Evolutionary conservation across 2,329 filamentous ascomycete species (phyloP).

Genomic region (Rachicladosporium sp.): DNA sequence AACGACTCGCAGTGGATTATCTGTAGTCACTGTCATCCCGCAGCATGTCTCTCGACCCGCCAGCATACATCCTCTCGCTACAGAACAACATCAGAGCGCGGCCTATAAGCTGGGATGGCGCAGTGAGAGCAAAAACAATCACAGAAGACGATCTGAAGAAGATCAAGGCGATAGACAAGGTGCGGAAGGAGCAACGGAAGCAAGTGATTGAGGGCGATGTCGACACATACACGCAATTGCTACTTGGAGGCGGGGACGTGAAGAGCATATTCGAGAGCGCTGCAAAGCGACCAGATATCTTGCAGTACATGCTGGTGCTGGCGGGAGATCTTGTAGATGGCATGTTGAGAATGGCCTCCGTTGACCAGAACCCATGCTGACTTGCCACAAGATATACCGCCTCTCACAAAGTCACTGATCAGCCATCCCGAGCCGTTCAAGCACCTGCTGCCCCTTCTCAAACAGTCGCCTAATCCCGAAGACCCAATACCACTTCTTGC

Average conservation of each 20-base stretch:
- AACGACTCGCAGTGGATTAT: no score
- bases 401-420: conserved; percentile 64
- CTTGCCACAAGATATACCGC: conserved; percentile 53
- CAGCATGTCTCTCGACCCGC: conserved; percentile 79
- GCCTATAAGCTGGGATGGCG: conserved; percentile 95
- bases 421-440: conserved; percentile 58
- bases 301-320: conserved; percentile 89
- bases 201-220: conserved; percentile 71
- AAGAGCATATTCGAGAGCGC: conserved; percentile 76
- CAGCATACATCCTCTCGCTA: conserved; percentile 73
- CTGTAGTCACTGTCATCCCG: conserved; percentile 4
- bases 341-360: conserved; percentile 27
- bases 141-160: conserved; percentile 87
- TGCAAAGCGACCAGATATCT: conserved; percentile 73
- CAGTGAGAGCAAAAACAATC: conserved; percentile 83
- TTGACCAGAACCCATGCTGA: not conserved
- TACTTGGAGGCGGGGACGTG: conserved; percentile 56
- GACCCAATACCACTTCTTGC: conserved; percentile 83
- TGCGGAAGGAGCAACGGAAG: conserved; percentile 79
- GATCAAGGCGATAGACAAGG: conserved; percentile 94
- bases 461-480: conserved; percentile 69
- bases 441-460: conserved; percentile 73
- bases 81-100: conserved; percentile 95
- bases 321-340: conserved; percentile 77
- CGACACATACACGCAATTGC: conserved; percentile 64